Percentiles rank a stretch among this genome's conserved stretches.
Evolutionary conservation across 257 asterid species (phyloP).

Genomic region (Oldenlandia corymbosa): DNA sequence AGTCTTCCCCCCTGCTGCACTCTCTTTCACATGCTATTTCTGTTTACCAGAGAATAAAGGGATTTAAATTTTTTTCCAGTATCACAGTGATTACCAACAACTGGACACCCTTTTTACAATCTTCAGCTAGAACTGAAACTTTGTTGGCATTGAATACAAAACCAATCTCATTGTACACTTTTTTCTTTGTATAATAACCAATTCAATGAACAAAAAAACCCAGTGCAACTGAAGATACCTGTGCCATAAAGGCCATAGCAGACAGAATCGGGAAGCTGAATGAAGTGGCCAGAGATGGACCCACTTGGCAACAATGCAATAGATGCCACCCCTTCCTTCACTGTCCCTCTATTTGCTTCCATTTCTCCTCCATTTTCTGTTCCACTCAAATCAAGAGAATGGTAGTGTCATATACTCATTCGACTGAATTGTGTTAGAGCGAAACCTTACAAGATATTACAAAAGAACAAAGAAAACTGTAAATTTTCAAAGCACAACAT

Average conservation of each 20-base stretch:
- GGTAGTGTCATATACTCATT: not conserved
- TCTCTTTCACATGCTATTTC: conserved; percentile 95
- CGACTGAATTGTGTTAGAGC: no score
- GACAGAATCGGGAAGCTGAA: conserved; percentile 71
- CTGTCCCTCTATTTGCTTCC: conserved; percentile 19
- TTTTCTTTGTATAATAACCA: no score
- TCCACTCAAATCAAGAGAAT: conserved; percentile 2
- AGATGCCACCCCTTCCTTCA: conserved; percentile 89
- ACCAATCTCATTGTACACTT: not conserved
- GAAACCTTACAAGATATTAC: not conserved
- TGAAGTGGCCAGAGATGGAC: conserved; percentile 89
- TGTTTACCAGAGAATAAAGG: conserved; percentile 15
- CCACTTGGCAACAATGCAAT: conserved; percentile 81
- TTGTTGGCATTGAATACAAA: not conserved
- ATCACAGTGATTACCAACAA: not conserved
- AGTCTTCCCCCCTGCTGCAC: conserved; percentile 97
- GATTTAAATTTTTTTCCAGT: not conserved
- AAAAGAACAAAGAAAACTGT: not conserved
- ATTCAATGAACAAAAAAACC: no score
- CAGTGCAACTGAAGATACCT: no score
- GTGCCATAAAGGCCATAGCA: conserved; percentile 89
- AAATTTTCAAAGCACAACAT: not conserved
- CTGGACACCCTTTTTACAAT: not conserved
- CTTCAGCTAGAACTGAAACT: not conserved
- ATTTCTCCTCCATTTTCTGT: conserved; percentile 10